A percentile compares a stretch with the other conserved stretches of the same genome.
These are phyloP conservation scores for Brassica incana DNA, from an alignment of 345 rosid genomes.

Conservation along the genomic window DNA sequence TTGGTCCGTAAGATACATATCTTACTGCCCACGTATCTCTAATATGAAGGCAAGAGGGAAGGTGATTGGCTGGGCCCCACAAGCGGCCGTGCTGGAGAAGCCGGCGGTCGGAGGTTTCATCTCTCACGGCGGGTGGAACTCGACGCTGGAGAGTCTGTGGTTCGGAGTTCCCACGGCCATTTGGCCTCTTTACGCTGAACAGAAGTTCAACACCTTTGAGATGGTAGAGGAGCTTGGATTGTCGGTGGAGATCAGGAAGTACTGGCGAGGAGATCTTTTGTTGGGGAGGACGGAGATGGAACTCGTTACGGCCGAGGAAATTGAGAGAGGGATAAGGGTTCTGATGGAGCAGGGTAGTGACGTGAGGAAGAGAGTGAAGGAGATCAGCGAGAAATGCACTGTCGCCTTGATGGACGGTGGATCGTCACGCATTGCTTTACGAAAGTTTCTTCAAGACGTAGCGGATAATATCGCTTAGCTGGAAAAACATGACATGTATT, in stretches of 20 bases:
- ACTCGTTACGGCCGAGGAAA: conserved; percentile 33
- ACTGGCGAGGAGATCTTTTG: conserved; percentile 24
- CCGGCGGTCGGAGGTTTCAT: conserved; percentile 51
- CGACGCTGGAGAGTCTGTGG: conserved; percentile 56
- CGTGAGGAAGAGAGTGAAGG: conserved; percentile 38
- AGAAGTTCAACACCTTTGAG: conserved; percentile 56
- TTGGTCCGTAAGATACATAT: too few relatives aligned
- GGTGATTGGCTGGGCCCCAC: conserved; percentile 62
- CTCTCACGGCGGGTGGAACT: conserved; percentile 68
- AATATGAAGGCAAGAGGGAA: conserved; percentile 33
- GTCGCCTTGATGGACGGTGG: conserved; percentile 42
- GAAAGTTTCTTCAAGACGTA: conserved; percentile 36
- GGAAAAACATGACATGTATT: not conserved
- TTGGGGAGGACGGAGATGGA: not conserved
- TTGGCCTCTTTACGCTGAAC: conserved; percentile 58
- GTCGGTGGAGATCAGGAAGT: conserved; percentile 45
- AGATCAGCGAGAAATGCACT: conserved; percentile 35
- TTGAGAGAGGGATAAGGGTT: conserved; percentile 39
- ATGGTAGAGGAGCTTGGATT: conserved; percentile 47
- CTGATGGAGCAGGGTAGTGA: conserved; percentile 43
- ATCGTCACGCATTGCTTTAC: conserved; percentile 34
- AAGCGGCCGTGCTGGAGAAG: conserved; percentile 42
- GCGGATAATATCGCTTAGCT: not conserved
- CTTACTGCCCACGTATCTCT: too few relatives aligned
- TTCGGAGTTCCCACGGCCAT: conserved; percentile 52